Conservation (phyloP, 2,329 filamentous ascomycete genomes). For the Neonectria hederae region DNA sequence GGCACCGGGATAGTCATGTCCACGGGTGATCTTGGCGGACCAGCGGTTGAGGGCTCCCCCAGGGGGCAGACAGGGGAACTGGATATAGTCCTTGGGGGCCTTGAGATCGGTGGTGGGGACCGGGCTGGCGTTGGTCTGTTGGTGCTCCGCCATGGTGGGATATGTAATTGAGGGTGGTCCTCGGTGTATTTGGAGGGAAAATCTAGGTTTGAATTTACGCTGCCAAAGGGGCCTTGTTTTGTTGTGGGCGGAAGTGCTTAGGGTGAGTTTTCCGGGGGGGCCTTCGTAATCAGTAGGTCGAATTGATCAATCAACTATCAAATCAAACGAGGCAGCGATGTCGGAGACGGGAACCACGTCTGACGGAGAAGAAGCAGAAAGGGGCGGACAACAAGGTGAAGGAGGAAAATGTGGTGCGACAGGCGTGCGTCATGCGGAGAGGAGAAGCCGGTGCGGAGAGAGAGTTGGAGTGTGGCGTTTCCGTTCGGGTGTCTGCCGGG, state of each 20-base stretch:
- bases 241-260: background rate
- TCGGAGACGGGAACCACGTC: constrained; percentile 16
- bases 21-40: constrained; percentile 82
- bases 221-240: background rate
- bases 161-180: background rate
- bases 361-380: background rate
- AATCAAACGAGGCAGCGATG: constrained; percentile 17
- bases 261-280: background rate
- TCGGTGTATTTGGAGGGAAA: background rate
- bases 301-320: background rate
- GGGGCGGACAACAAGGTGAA: constrained; percentile 15
- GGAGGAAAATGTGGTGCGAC: constrained; percentile 11
- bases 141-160: constrained; percentile 41
- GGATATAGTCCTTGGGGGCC: constrained; percentile 62
- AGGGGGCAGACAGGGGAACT: constrained; percentile 61
- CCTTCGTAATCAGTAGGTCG: constrained; percentile 1
- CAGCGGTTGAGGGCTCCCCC: constrained; percentile 79
- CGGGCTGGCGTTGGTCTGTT: constrained; percentile 26
- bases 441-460: constrained; percentile 15
- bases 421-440: constrained; percentile 12
- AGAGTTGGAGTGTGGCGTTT: constrained; percentile 21
- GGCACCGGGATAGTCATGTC: constrained; percentile 90
- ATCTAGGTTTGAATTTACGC: background rate
- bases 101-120: constrained; percentile 52
- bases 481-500: background rate